Base-by-base conservation (phyloP, 164 flowering plant genomes). In the Stephania yunnanensis region DNA sequence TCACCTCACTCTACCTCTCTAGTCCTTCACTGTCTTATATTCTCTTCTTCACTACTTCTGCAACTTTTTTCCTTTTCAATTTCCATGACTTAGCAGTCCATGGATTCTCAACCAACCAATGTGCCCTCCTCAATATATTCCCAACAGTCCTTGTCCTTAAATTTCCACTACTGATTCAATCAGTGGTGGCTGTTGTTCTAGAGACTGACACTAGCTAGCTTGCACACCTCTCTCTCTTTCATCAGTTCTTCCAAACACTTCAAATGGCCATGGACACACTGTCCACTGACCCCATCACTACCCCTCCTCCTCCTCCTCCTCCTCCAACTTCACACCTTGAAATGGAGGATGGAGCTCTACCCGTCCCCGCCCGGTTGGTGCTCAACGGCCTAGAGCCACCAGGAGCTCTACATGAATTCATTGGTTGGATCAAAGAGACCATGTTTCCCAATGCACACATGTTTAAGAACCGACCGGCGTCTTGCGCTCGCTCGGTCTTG, bases 371-470 rank as follows among this genome's bases (percentile, higher is more conserved):
- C 46, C 75, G 61, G 2, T 82, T 84, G 88, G 67, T 90, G 52
- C 85, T 88, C 30, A 77, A 80, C 61, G 71, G 89, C 8, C 88
- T 91, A 1, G 80, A 86, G 29, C 97, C 97, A 31, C 94, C 93
- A 4, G 61, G 82, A 45, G 17, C 84, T 4, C 78, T 80, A 78
- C 72, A 72, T 1, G 83, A 89, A 80, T 80, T 90, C 30, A 15
- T 78, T n/a, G 63, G 64, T 44, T 82, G 83, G 6, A 72, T 89
- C 6, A 85, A 68, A 78, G 77, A 80, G 17, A 69, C 73, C 22
- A 48, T 87, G n/a, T 75, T 74, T 50, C 86, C 86, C 77, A 74
- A 31, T 45, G 66, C 77, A 74, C 75, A 69, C 58, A 82, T 63
- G 77, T 71, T 36, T 53, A 66, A 61, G 29, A 64, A 74, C 63